Evolutionary conservation across 2,329 filamentous ascomycete genomes (phyloP), one percentile per base, ranked within the genome.

Genomic region (Ceratocystis ficicola): DNA sequence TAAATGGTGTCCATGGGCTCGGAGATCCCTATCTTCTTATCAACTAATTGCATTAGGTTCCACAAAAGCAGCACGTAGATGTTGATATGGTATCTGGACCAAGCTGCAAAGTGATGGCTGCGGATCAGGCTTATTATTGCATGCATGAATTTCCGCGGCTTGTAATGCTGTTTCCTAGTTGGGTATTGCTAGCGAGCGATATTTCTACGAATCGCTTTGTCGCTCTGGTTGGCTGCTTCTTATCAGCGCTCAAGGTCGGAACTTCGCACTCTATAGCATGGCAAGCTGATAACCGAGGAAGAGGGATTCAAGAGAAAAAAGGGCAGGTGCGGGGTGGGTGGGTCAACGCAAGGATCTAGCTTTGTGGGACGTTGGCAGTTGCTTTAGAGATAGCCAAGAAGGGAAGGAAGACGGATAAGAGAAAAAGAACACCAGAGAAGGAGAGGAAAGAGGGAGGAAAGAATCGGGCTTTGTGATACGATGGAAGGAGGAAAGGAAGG

Each of bases 381-480:
- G 46, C n/a, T 22, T 59, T 17, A n/a, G 52, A 59, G 55, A 59
- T 59, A 36, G 25, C 55, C 55, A 30, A 59, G 17, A 59, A 36
- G 55, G 55, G 28, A 59, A 59, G 55, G 55, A 59, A 59, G 55
- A 52, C 22, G 48, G 48, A 52, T 10, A 52, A 52, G 48, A 52
- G 20, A 25, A 5, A 15, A 28, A 22, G 48, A 22, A 20, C 8
- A n/a, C 3, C 7, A 22, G 20, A 50, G 48, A 50, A 28, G 48
- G 20, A 15, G 48, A 52, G 48, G 25, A 12, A 6, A 25, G 25
- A 59, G 22, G 3, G 17, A 32, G 55, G 55, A 30, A 59, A 52
- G 20, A 52, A 25, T 6, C 22, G 48, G 25, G 22, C 6, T 59
- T 36, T 59, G 55, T 59, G 55, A 59, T 59, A 59, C 55, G 28